phyloP scores from a whole-genome alignment of 768 basidiomycete species.

The Hygrophorus russula region DNA sequence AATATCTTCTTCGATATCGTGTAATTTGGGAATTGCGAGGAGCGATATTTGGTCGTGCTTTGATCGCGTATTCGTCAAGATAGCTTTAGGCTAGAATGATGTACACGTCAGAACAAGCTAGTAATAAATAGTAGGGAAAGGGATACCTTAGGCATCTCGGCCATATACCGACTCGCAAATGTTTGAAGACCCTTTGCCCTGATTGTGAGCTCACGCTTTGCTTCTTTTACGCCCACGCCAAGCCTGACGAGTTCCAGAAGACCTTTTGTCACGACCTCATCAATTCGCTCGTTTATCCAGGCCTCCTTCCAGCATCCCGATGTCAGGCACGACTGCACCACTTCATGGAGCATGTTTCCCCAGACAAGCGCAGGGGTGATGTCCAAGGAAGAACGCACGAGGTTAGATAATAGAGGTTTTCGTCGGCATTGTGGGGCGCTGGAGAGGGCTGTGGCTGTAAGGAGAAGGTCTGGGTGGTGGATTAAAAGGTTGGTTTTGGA shows the following conservation, averaged over 20 bases:
- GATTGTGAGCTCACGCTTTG: conserved; percentile 45
- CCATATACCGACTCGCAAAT: conserved; percentile 61
- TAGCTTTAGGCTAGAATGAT: conserved; percentile 42
- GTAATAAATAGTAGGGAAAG: background rate
- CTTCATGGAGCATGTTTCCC: conserved; percentile 90
- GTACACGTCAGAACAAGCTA: background rate
- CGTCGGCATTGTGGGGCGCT: conserved; percentile 76
- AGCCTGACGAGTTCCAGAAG: conserved; percentile 56
- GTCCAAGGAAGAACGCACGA: conserved; percentile 44
- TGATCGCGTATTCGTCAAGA: conserved; percentile 59
- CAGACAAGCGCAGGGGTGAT: conserved; percentile 65
- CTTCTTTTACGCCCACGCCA: conserved; percentile 47
- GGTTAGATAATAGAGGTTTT: conserved; percentile 68
- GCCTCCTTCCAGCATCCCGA: conserved; percentile 49
- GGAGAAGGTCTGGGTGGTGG: conserved; percentile 83
- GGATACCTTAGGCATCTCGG: conserved; percentile 49
- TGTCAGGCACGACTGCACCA: conserved; percentile 72
- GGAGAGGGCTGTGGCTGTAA: conserved; percentile 85
- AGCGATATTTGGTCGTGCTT: conserved; percentile 33
- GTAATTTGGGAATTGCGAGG: conserved; percentile 63
- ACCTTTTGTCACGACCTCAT: conserved; percentile 38
- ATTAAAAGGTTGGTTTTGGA: conserved; percentile 62
- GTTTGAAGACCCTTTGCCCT: conserved; percentile 54
- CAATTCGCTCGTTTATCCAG: conserved; percentile 52
- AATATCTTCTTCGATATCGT: conserved; percentile 94